phyloP scores from a whole-genome alignment of 2,329 filamentous ascomycete species.

The Paecilomyces niveus region DNA sequence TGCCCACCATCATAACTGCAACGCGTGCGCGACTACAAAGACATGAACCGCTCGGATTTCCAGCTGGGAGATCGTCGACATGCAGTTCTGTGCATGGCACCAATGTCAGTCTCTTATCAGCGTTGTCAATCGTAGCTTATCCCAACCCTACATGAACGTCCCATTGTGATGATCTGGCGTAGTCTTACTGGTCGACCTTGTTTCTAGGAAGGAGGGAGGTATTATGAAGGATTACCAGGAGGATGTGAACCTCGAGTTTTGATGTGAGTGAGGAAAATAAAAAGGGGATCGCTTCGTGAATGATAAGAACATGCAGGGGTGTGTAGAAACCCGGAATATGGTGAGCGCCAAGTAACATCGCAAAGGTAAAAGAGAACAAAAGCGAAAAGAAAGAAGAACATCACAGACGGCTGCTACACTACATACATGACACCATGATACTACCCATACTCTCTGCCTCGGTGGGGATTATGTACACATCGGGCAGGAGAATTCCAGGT shows the following conservation, averaged over 20 bases:
- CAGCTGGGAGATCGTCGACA: too few species aligned
- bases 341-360: neutral
- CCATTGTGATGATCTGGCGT: neutral
- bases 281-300: neutral
- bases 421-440: neutral
- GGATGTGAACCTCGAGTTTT: neutral
- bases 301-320: neutral
- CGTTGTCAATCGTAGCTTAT: neutral
- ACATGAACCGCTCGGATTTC: too few species aligned
- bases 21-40: too few species aligned
- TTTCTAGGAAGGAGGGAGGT: neutral
- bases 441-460: neutral
- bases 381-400: neutral
- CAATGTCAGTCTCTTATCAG: neutral
- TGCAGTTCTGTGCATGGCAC: neutral
- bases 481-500: constrained; percentile 26
- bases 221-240: neutral
- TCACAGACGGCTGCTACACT: neutral
- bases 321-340: neutral
- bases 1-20: neutral
- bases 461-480: constrained; percentile 27
- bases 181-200: neutral
- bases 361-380: neutral
- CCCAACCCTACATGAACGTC: neutral
- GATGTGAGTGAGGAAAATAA: neutral